Evolutionary conservation across 148 eudicot species (phyloP).

Genomic region (Persicaria tinctoria): DNA sequence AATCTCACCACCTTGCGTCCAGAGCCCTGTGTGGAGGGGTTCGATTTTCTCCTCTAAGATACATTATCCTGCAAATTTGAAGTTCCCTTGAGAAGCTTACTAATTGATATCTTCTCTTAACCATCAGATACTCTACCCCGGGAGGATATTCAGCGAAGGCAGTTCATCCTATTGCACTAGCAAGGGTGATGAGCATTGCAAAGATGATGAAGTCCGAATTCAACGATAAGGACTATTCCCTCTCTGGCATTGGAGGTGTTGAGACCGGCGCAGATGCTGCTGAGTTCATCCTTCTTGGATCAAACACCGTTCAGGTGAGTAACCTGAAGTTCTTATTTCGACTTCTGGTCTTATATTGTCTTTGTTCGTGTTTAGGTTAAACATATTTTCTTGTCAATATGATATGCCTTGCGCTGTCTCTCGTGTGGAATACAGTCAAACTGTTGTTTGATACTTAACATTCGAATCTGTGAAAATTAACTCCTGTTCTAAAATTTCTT

Average conservation of each 20-base stretch:
- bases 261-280: conserved; percentile 97
- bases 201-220: conserved; percentile 89
- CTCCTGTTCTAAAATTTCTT: background rate
- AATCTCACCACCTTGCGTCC: conserved; percentile 85
- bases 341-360: no score
- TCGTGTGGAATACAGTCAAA: background rate
- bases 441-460: background rate
- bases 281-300: conserved; percentile 94
- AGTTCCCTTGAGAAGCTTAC: background rate
- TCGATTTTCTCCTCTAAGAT: conserved; percentile 20
- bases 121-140: conserved; percentile 82
- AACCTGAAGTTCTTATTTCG: background rate
- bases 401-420: background rate
- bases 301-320: conserved; percentile 92
- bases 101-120: background rate
- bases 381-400: background rate
- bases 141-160: conserved; percentile 97
- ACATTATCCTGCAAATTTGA: background rate
- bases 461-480: background rate
- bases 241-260: conserved; percentile 97
- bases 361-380: background rate
- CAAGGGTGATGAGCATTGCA: conserved; percentile 94
- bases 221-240: conserved; percentile 57
- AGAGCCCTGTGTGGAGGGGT: conserved; percentile 99
- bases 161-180: conserved; percentile 99